Conservation (phyloP, 2,329 filamentous ascomycete genomes). For the Verticillium nubilum region DNA sequence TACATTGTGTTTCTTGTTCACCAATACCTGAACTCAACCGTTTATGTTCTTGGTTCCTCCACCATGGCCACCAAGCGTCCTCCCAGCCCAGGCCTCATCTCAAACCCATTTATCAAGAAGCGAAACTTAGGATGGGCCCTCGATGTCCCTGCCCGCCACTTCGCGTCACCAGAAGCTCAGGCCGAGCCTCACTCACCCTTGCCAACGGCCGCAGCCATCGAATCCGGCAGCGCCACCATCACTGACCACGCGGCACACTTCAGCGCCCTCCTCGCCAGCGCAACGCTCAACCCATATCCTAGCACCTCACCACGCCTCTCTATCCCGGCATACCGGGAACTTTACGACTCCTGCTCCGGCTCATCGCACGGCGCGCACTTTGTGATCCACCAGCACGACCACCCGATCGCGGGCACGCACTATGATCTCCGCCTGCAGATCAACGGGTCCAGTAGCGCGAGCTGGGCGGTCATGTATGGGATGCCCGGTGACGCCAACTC, state of each 20-base stretch:
- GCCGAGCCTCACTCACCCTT: constrained; percentile 6
- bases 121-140: constrained; percentile 38
- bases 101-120: constrained; percentile 42
- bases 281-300: constrained; percentile 17
- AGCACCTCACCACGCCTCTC: constrained; percentile 23
- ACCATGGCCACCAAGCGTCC: constrained; percentile 24
- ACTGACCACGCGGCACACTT: constrained; percentile 35
- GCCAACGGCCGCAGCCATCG: constrained; percentile 29
- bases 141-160: constrained; percentile 12
- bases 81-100: constrained; percentile 27
- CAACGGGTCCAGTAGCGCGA: constrained; percentile 59
- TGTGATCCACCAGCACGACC: constrained; percentile 68
- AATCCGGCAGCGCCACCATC: constrained; percentile 29
- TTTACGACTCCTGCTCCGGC: constrained; percentile 29
- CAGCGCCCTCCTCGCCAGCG: constrained; percentile 22
- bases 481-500: constrained; percentile 54
- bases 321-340: constrained; percentile 24
- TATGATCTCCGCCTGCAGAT: constrained; percentile 69
- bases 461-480: constrained; percentile 61
- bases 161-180: background rate
- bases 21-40: too few relatives aligned
- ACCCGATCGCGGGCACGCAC: constrained; percentile 61
- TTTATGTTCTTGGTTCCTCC: background rate
- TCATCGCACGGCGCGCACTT: constrained; percentile 46
- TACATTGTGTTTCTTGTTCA: too few relatives aligned